Conservation (phyloP, 2,329 filamentous ascomycete genomes). For the Chaetomium strumarium region DNA sequence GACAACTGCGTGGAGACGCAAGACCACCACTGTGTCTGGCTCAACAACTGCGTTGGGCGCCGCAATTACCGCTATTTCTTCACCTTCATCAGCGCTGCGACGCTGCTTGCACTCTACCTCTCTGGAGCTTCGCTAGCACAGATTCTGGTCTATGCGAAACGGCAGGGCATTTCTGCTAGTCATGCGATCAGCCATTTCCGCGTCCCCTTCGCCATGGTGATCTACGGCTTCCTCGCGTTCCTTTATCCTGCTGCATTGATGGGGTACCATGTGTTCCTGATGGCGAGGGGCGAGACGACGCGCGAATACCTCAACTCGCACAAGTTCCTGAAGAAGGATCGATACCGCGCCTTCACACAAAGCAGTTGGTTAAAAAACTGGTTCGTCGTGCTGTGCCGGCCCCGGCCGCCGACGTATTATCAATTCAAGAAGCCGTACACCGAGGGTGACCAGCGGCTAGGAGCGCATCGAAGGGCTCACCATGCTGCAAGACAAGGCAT, state of each 20-base stretch:
- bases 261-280: slow-evolving; percentile 86
- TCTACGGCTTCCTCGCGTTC: slow-evolving; percentile 70
- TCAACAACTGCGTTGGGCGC: slow-evolving; percentile 95
- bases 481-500: slow-evolving; percentile 37
- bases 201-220: slow-evolving; percentile 80
- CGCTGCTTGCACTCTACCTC: slow-evolving; percentile 69
- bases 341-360: slow-evolving; percentile 85
- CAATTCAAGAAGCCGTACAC: slow-evolving; percentile 73
- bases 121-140: slow-evolving; percentile 75
- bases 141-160: slow-evolving; percentile 63
- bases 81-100: slow-evolving; percentile 76
- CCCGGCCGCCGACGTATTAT: slow-evolving; percentile 82
- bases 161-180: slow-evolving; percentile 60
- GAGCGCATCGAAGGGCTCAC: slow-evolving; percentile 38
- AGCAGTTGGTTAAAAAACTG: slow-evolving; percentile 71
- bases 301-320: slow-evolving; percentile 93
- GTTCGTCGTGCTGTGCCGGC: slow-evolving; percentile 72
- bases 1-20: slow-evolving; percentile 97
- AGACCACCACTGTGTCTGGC: slow-evolving; percentile 97
- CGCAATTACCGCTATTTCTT: slow-evolving; percentile 99
- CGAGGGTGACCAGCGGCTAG: slow-evolving; percentile 80
- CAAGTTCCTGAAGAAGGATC: slow-evolving; percentile 88
- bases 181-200: slow-evolving; percentile 63
- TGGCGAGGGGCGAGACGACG: slow-evolving; percentile 87
- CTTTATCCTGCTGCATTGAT: slow-evolving; percentile 79